A percentile compares a stretch with the other conserved stretches of the same genome.
These are phyloP conservation scores for Epichloe glyceriae DNA, from an alignment of 2,329 filamentous ascomycete species.

Conservation along the genomic window DNA sequence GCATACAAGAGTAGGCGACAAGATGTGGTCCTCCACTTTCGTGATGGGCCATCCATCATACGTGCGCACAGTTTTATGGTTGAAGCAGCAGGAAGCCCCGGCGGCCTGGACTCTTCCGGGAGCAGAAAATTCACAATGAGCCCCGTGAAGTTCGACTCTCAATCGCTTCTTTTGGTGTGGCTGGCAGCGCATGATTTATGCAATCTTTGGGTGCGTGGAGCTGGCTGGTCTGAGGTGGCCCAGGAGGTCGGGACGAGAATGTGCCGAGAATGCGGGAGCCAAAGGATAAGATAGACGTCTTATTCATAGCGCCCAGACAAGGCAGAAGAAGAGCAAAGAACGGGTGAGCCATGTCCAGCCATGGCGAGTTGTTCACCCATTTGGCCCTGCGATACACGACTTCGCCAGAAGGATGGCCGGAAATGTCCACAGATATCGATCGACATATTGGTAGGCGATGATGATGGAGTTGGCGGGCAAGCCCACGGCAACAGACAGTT, in stretches of 20 bases:
- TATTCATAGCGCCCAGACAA: not conserved
- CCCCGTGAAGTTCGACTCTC: not conserved
- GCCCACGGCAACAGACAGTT: not conserved
- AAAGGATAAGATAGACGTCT: not conserved
- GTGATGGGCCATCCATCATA: not conserved
- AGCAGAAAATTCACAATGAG: not conserved
- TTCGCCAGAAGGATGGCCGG: not conserved
- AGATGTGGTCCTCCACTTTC: not conserved
- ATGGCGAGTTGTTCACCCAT: not conserved
- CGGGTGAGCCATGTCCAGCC: not conserved
- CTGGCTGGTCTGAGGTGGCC: not conserved
- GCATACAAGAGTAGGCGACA: not conserved
- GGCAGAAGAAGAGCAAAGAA: not conserved
- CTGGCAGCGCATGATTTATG: not conserved
- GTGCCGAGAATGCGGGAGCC: not conserved
- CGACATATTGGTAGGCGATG: not conserved
- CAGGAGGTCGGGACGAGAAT: not conserved
- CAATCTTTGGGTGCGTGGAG: not conserved
- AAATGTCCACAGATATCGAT: not conserved
- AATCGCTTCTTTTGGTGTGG: not conserved
- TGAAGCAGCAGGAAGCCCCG: not conserved
- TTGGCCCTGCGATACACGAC: not conserved
- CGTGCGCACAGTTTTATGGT: not conserved
- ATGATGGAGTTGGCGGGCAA: not conserved
- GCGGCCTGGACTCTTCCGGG: not conserved